Base-by-base conservation (phyloP, 192 early-diverging fungal species). In the Entophlyctis helioformis region DNA sequence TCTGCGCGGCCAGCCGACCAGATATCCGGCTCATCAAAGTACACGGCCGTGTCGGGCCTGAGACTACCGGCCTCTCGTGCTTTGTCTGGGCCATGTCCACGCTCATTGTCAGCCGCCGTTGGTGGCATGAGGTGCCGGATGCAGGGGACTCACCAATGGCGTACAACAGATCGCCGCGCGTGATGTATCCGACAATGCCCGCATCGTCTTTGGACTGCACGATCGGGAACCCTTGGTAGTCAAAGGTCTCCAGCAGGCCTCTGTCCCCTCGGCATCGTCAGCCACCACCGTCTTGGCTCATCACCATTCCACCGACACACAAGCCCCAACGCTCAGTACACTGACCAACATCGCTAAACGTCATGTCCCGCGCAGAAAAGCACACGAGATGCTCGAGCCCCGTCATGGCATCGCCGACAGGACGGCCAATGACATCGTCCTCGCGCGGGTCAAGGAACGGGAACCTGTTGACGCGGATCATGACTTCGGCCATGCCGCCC, bases 371-470 rank as follows among this genome's bases (percentile, higher is more conserved):
- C 11, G 11, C 41, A 20, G 44, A 40, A 21, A 71, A 46, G 22
- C 56, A 59, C 12, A 55, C 56, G 21, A 72, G 46, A 31, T 69
- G 57, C 9, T 35, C 46, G 15, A 74, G 37, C 67, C 82, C 20
- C 3, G 90, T 91, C 42, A 91, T 91, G 5, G 84, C 87, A 1
- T 90, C 71, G 47, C 87, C 71, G 2, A 86, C 92, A 57, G 85
- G 81, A 16, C 83, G 80, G 25, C 85, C 88, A 29, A 67, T 22
- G 4, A 53, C 19, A n/a, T 43, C 24, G 5, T 72, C 62, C 47
- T 67, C 59, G 10, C 51, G 48, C 20, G 50, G 56, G 42, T 75
- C 73, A 32, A 78, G 44, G 42, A 61, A 77, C 1, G 75, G 75
- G 40, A 61, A 72, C 21, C 47, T 34, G 39, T 60, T 67, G 21